Base-by-base conservation (phyloP, 1,284 basidiomycete genomes). In the Sporisorium scitamineum region DNA sequence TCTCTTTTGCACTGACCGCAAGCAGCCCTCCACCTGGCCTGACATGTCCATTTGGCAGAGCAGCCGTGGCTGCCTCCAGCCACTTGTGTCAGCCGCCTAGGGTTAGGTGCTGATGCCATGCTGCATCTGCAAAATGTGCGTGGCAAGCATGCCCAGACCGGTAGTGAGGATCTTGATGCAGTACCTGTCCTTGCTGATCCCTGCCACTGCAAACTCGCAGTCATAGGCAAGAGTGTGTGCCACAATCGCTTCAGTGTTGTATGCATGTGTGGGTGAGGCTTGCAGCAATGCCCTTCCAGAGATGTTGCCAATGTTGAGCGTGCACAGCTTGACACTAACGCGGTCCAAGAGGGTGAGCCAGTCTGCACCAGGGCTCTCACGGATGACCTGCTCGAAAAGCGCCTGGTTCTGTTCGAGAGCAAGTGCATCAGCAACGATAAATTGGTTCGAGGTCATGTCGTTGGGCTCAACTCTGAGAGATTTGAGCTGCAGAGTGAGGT, bases 141-240 rank as follows among this genome's bases (percentile, higher is more conserved):
- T 80, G n/a, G 85, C 85, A 39, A 74, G 76, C 58, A 86, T 80
- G 37, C 82, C 85, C 8, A 83, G 77, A 9, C 81, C 80, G 8
- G 85, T 86, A 37, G 79, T 65, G 34, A 85, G 85, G 50, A 86
- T 80, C 72, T 86, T 86, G 79, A 86, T 83, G 68, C 81, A 83
- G 76, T 79, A 85, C 34, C 81, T 70, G 42, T 85, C 83, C 41
- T 76, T 34, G 9, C 51, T 39, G 45, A 68, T 69, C 1, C 65
- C 71, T 13, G 29, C 52, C 2, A 48, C 54, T 2, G 54, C 62
- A 14, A 71, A 71, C 51, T 71, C 62, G 54, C 50, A 34, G 20
- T 54, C 62, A 45, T 71, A 71, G 6, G 62, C 59, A n/a, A 65
- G 52, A 13, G 69, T 62, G 26, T 71, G 69, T 1, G 44, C 37